A percentile compares a stretch with the other conserved stretches of the same genome.
Evolutionary conservation across 805 yeast genomes (phyloP).

Genomic region (Helenozyma baotianmanensis): DNA sequence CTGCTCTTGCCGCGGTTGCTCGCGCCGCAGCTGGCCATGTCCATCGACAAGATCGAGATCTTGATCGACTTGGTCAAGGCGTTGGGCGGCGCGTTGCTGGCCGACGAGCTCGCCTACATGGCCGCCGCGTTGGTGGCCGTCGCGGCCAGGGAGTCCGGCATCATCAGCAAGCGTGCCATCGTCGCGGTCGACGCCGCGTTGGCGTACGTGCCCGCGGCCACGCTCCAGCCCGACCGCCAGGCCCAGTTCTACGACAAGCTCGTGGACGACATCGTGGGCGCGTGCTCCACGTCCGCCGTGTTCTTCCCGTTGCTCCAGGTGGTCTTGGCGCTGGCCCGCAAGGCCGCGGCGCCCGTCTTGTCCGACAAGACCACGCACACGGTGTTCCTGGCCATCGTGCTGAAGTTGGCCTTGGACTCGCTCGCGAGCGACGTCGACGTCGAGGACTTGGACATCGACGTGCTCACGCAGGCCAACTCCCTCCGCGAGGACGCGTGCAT

Average conservation of each 20-base stretch:
- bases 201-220: conserved; percentile 4
- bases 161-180: conserved; percentile 47
- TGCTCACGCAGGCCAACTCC: conserved; percentile 39
- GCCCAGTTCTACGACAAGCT: conserved; percentile 8
- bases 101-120: conserved; percentile 30
- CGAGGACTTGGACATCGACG: conserved; percentile 42
- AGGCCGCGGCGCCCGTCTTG: neutral
- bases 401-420: conserved; percentile 4
- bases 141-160: conserved; percentile 37
- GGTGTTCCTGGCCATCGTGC: conserved; percentile 4
- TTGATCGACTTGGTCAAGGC: conserved; percentile 51
- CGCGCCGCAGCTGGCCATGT: conserved; percentile 21
- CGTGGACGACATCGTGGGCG: conserved; percentile 1
- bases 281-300: neutral
- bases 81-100: conserved; percentile 40
- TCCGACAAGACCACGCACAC: conserved; percentile 2
- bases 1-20: conserved; percentile 37
- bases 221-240: conserved; percentile 2
- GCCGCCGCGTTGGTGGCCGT: conserved; percentile 29
- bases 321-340: conserved; percentile 5
- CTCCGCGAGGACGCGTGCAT: conserved; percentile 49
- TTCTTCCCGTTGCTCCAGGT: conserved; percentile 10
- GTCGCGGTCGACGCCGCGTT: conserved; percentile 37
- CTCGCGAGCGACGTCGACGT: conserved; percentile 8
- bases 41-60: conserved; percentile 59